Evolutionary conservation across 1,139 yeast genomes (phyloP).

Genomic region (Debaryomyces subglobosus): DNA sequence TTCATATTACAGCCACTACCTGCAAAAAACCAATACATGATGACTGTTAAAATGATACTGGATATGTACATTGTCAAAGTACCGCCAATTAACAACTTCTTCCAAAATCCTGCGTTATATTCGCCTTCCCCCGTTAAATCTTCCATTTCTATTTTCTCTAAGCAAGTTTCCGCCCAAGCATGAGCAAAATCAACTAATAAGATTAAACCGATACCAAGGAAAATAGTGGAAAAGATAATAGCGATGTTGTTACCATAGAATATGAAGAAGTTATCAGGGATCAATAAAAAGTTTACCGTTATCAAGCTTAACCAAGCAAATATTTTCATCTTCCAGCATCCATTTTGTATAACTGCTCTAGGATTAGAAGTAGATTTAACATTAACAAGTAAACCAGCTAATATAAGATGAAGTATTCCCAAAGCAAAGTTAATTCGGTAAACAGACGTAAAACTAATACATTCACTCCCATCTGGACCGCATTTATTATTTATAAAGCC

Average conservation of each 20-base stretch:
- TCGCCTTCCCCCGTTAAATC: constrained; percentile 68
- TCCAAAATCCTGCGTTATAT: constrained; percentile 66
- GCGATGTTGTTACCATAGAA: constrained; percentile 93
- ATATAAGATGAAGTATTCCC: constrained; percentile 72
- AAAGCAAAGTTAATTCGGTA: constrained; percentile 88
- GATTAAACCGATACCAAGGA: constrained; percentile 86
- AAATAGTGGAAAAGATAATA: constrained; percentile 78
- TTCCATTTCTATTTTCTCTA: constrained; percentile 84
- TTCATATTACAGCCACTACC: constrained; percentile 88
- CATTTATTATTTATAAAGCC: constrained; percentile 63
- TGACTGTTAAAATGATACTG: constrained; percentile 67
- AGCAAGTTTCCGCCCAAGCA: constrained; percentile 97
- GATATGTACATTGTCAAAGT: constrained; percentile 83
- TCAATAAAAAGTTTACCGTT: constrained; percentile 62
- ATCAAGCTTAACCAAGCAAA: constrained; percentile 61
- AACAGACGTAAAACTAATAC: constrained; percentile 91
- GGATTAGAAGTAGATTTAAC: constrained; percentile 81
- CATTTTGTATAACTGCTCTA: constrained; percentile 83
- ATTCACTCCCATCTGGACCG: constrained; percentile 81
- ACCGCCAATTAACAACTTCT: constrained; percentile 78
- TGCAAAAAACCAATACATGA: constrained; percentile 86
- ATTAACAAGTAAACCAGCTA: constrained; percentile 70
- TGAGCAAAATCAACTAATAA: constrained; percentile 96
- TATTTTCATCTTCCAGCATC: constrained; percentile 84
- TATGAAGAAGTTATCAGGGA: constrained; percentile 86